These are phyloP conservation scores for Exophiala xenobiotica DNA, from an alignment of 2,329 filamentous ascomycete genomes.

Conservation along the genomic window DNA sequence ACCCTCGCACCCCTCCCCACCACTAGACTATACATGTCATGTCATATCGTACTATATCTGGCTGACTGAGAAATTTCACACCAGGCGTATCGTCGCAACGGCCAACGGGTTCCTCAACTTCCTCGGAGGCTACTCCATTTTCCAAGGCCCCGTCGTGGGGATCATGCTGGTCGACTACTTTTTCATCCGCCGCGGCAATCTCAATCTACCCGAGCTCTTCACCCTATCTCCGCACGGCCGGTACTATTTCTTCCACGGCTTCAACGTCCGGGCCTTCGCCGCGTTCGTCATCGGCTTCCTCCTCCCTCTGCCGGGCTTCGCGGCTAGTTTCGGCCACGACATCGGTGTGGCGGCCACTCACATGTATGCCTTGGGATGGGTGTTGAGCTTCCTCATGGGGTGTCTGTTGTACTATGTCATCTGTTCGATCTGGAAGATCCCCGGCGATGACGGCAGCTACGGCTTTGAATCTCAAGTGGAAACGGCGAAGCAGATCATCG, in stretches of 20 bases:
- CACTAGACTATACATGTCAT: no score
- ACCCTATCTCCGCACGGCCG: slow-evolving; percentile 31
- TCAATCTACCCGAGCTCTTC: slow-evolving; percentile 37
- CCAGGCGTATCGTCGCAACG: slow-evolving; percentile 29
- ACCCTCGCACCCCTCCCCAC: no score
- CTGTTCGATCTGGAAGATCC: slow-evolving; percentile 13
- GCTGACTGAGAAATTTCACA: no score
- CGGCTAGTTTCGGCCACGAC: slow-evolving; percentile 23
- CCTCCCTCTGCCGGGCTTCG: slow-evolving; percentile 30
- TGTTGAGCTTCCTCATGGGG: slow-evolving; percentile 30
- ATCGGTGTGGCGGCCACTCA: slow-evolving; percentile 22
- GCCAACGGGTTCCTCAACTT: slow-evolving; percentile 31
- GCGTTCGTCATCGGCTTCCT: slow-evolving; percentile 30
- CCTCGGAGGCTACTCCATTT: slow-evolving; percentile 30
- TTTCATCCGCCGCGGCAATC: slow-evolving; percentile 36
- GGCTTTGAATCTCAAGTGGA: not conserved
- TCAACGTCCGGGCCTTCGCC: slow-evolving; percentile 33
- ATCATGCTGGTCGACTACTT: slow-evolving; percentile 41
- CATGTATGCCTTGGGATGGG: slow-evolving; percentile 32
- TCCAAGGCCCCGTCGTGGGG: slow-evolving; percentile 27
- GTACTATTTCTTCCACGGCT: slow-evolving; percentile 38
- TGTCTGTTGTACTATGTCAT: slow-evolving; percentile 24
- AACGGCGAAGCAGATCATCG: not conserved
- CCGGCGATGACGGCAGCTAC: not conserved
- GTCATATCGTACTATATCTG: no score